Conservation (phyloP, 495 filamentous ascomycete genomes). For the Daldinia grandis region DNA sequence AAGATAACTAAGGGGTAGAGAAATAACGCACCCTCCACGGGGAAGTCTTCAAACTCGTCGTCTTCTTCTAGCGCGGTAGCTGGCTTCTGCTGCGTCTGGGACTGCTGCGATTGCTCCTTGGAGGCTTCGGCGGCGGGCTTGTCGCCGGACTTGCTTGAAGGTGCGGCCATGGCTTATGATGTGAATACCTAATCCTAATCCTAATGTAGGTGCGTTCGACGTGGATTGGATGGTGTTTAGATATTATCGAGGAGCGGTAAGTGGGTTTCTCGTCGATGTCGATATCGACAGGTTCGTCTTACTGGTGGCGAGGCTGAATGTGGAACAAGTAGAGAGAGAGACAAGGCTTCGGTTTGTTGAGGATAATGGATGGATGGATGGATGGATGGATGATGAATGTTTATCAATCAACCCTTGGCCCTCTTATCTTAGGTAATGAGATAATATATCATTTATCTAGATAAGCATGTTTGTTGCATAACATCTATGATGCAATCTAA, state of each 20-base stretch:
- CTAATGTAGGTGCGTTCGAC: neutral
- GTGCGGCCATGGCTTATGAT: slow-evolving; percentile 35
- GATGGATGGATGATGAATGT: slow-evolving; percentile 7
- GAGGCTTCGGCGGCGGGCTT: slow-evolving; percentile 58
- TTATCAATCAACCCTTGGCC: slow-evolving; percentile 5
- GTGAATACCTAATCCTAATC: no score
- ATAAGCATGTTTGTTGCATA: slow-evolving; percentile 20
- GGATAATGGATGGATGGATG: slow-evolving; percentile 17
- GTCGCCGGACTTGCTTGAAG: slow-evolving; percentile 44
- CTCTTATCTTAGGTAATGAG: slow-evolving; percentile 11
- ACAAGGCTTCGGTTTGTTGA: slow-evolving; percentile 2
- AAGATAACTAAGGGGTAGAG: neutral
- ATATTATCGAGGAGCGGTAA: neutral
- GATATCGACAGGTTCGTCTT: neutral
- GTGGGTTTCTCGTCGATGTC: neutral
- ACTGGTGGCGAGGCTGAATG: slow-evolving; percentile 2
- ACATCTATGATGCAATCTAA: neutral
- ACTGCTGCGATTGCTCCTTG: slow-evolving; percentile 50
- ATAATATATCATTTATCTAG: neutral
- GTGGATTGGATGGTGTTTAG: neutral
- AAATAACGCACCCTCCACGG: slow-evolving; percentile 79
- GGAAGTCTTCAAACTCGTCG: slow-evolving; percentile 99
- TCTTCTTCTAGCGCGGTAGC: slow-evolving; percentile 85
- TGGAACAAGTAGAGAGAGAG: neutral
- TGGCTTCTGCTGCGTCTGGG: slow-evolving; percentile 42